Percentiles rank a stretch among this genome's conserved stretches.
These are phyloP conservation scores for Clonostachys chloroleuca DNA, from an alignment of 2,329 filamentous ascomycete species.

Conservation along the genomic window DNA sequence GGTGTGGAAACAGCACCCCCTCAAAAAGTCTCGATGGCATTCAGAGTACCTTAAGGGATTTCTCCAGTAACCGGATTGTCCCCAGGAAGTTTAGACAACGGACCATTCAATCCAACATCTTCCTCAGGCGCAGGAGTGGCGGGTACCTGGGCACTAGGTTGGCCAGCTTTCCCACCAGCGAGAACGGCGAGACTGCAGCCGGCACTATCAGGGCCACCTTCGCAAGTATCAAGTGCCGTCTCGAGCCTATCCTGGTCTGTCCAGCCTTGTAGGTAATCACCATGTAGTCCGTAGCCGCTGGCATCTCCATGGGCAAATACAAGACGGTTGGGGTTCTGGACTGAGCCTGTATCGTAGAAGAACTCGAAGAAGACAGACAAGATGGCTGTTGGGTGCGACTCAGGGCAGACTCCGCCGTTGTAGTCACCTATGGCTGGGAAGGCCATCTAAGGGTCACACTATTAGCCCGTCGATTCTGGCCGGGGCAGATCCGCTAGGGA, in stretches of 20 bases:
- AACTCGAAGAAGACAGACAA: slow-evolving; percentile 41
- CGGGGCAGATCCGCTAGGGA: too few species aligned
- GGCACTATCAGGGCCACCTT: slow-evolving; percentile 12
- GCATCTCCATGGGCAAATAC: slow-evolving; percentile 18
- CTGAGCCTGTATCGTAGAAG: slow-evolving; percentile 31
- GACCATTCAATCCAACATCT: slow-evolving; percentile 14
- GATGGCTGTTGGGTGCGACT: slow-evolving; percentile 33
- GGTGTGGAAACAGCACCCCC: too few species aligned
- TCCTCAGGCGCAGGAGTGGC: slow-evolving; percentile 13
- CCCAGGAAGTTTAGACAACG: slow-evolving; percentile 14
- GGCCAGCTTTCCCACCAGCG: slow-evolving; percentile 10
- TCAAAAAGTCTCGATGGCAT: too few species aligned
- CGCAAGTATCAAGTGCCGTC: slow-evolving; percentile 16
- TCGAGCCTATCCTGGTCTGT: slow-evolving; percentile 15
- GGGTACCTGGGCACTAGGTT: slow-evolving; percentile 6
- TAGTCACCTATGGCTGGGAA: slow-evolving; percentile 18
- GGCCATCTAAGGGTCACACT: slow-evolving; percentile 10
- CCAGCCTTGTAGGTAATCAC: slow-evolving; percentile 20
- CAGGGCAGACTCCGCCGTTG: slow-evolving; percentile 26
- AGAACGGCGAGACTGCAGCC: slow-evolving; percentile 17
- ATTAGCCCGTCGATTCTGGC: background rate
- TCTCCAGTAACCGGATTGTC: slow-evolving; percentile 12
- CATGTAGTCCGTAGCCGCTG: slow-evolving; percentile 16
- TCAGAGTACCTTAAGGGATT: too few species aligned
- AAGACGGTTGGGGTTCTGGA: slow-evolving; percentile 16